Conservation (phyloP, 116 monocot genomes). For the Iris pallida region DNA sequence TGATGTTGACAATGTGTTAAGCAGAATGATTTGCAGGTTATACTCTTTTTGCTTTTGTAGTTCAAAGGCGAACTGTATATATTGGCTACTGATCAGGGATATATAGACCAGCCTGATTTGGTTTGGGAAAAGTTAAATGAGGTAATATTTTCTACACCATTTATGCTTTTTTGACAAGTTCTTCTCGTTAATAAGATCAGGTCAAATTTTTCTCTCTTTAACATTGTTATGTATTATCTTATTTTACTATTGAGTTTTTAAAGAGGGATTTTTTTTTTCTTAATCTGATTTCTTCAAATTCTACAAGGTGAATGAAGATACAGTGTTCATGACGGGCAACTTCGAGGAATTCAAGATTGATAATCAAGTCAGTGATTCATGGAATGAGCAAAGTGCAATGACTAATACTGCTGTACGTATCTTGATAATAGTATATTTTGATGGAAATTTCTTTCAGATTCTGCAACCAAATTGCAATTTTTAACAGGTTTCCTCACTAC, state of each 20-base stretch:
- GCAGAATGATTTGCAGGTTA: too few relatives aligned
- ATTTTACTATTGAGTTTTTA: not conserved
- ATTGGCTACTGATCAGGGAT: slow-evolving; percentile 97
- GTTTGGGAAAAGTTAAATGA: slow-evolving; percentile 98
- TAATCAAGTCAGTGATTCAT: slow-evolving; percentile 48
- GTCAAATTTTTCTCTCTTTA: not conserved
- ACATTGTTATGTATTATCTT: not conserved
- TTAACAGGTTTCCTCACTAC: slow-evolving; percentile 12
- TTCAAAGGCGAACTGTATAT: slow-evolving; percentile 88
- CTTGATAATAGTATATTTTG: slow-evolving; percentile 3
- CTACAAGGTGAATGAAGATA: slow-evolving; percentile 79
- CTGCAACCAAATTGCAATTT: not conserved
- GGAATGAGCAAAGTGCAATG: slow-evolving; percentile 84
- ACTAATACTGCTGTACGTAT: slow-evolving; percentile 64
- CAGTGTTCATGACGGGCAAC: slow-evolving; percentile 81
- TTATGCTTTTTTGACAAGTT: too few relatives aligned
- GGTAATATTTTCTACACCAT: too few relatives aligned
- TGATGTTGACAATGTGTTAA: too few relatives aligned
- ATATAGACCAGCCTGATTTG: slow-evolving; percentile 92
- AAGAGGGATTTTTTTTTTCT: not conserved
- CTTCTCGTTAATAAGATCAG: too few relatives aligned
- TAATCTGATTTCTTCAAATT: not conserved
- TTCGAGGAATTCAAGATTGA: slow-evolving; percentile 80
- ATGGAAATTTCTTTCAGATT: slow-evolving; percentile 8
- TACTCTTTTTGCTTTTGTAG: too few relatives aligned